Evolutionary conservation across 352 stramenopile genomes (phyloP).

Genomic region (Phytophthora constricta): DNA sequence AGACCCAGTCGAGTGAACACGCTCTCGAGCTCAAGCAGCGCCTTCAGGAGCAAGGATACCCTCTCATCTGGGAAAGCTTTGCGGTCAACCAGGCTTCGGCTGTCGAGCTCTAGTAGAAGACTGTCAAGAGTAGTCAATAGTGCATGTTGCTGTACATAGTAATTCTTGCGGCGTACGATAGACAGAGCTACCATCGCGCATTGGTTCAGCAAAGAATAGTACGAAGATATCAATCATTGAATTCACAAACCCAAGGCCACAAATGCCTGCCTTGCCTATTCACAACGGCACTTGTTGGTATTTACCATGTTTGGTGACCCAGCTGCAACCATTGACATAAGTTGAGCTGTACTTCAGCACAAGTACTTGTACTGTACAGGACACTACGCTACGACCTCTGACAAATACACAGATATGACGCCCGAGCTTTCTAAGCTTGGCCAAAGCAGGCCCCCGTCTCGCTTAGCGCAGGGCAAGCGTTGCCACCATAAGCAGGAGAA

Average conservation of each 20-base stretch:
- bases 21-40: slow-evolving; percentile 87
- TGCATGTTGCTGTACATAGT: slow-evolving; percentile 2
- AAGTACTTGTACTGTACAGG: too few species aligned
- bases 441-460: slow-evolving; percentile 43
- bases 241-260: not conserved
- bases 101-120: slow-evolving; percentile 46
- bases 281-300: not conserved
- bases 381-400: too few species aligned
- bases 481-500: slow-evolving; percentile 43
- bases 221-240: not conserved
- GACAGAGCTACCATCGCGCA: not conserved
- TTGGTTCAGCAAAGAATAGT: too few species aligned
- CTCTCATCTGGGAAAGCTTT: slow-evolving; percentile 84
- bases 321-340: too few species aligned
- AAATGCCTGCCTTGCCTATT: not conserved
- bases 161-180: slow-evolving; percentile 2
- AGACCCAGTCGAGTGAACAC: slow-evolving; percentile 95
- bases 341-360: too few species aligned
- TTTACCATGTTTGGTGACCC: too few species aligned
- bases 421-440: too few species aligned
- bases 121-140: slow-evolving; percentile 19
- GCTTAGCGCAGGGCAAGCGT: slow-evolving; percentile 30
- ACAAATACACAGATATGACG: too few species aligned
- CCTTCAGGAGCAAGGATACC: slow-evolving; percentile 88
- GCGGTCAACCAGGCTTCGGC: slow-evolving; percentile 20